These are phyloP conservation scores for Pythium pyrilobum DNA, from an alignment of 352 stramenopile species.

Conservation along the genomic window DNA sequence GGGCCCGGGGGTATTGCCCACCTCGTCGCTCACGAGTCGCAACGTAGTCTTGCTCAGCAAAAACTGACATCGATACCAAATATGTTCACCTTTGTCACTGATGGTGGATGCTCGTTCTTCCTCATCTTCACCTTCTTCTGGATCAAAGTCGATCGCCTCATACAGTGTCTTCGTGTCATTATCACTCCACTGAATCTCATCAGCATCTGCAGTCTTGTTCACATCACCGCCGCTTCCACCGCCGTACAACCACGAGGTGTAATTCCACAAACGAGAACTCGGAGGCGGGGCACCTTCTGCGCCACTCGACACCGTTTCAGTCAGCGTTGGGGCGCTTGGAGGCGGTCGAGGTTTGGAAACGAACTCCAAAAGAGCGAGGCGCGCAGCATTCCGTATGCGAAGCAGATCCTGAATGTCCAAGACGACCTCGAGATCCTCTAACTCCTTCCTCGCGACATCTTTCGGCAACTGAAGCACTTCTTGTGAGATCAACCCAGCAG, in stretches of 20 bases:
- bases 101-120: not conserved
- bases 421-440: slow-evolving; percentile 65
- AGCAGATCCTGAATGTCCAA: slow-evolving; percentile 74
- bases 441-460: slow-evolving; percentile 34
- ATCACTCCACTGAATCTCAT: slow-evolving; percentile 79
- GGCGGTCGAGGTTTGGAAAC: slow-evolving; percentile 21
- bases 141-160: slow-evolving; percentile 78
- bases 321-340: not conserved
- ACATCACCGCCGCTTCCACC: not conserved
- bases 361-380: slow-evolving; percentile 40
- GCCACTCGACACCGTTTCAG: not conserved
- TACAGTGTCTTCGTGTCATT: slow-evolving; percentile 78
- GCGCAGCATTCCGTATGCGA: slow-evolving; percentile 41
- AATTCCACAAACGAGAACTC: slow-evolving; percentile 61
- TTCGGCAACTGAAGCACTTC: slow-evolving; percentile 40
- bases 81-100: slow-evolving; percentile 40
- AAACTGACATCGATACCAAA: slow-evolving; percentile 78
- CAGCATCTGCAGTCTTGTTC: not conserved
- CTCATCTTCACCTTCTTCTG: slow-evolving; percentile 22
- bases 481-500: slow-evolving; percentile 30
- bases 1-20: too few relatives aligned
- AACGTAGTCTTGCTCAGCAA: slow-evolving; percentile 49
- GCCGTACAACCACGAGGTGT: slow-evolving; percentile 61
- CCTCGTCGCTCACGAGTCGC: slow-evolving; percentile 34
- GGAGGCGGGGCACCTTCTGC: not conserved